phyloP scores from a whole-genome alignment of 1,139 yeast species.

The Suhomyces coccinellae region DNA sequence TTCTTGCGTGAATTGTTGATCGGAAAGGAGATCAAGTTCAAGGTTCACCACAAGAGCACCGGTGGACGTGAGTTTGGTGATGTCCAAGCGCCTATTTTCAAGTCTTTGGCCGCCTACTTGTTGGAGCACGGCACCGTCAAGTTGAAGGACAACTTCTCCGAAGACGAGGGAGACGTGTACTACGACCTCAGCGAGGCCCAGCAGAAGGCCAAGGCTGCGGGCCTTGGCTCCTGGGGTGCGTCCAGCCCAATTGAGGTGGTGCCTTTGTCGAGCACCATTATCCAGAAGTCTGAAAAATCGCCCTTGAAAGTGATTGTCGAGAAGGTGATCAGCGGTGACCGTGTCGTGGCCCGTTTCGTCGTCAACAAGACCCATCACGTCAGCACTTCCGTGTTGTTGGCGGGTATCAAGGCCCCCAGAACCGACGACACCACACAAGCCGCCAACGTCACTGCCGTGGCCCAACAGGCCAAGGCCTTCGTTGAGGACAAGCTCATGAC shows the following conservation, averaged over 20 bases:
- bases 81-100: constrained; percentile 61
- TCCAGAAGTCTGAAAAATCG: constrained; percentile 35
- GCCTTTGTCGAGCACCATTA: constrained; percentile 38
- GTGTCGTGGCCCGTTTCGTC: constrained; percentile 61
- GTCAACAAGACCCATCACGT: constrained; percentile 43
- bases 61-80: constrained; percentile 74
- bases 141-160: constrained; percentile 55
- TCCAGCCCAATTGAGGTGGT: constrained; percentile 23
- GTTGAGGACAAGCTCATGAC: constrained; percentile 70
- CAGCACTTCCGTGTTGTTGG: constrained; percentile 61
- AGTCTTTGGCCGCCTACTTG: constrained; percentile 57
- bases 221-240: constrained; percentile 57
- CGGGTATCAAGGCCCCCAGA: constrained; percentile 74
- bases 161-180: constrained; percentile 36
- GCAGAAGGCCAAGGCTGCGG: constrained; percentile 49
- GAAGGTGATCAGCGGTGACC: constrained; percentile 75
- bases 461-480: constrained; percentile 65
- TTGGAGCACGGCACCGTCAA: constrained; percentile 63
- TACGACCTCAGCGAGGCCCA: constrained; percentile 39
- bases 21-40: constrained; percentile 67
- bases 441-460: constrained; percentile 44
- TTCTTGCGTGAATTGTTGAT: constrained; percentile 61
- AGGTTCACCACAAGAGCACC: constrained; percentile 51
- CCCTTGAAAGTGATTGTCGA: constrained; percentile 67
- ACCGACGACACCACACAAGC: constrained; percentile 50